Conservation (phyloP, 352 stramenopile genomes). For the Paralagenidium karlingii region DNA sequence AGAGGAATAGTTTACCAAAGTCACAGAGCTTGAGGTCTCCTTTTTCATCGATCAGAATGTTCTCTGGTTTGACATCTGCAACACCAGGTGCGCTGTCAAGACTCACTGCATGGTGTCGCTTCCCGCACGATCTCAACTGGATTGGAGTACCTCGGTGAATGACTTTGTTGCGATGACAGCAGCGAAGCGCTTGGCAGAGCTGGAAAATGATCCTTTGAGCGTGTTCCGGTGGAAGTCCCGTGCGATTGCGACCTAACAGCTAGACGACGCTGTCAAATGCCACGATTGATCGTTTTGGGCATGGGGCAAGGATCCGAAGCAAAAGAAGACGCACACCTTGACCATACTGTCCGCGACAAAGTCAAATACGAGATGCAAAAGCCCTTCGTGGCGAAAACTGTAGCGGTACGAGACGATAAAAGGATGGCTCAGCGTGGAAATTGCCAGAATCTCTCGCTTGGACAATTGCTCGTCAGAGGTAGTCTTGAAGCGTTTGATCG, state of each 20-base stretch:
- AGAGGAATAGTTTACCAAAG: slow-evolving; percentile 28
- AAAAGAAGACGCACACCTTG: slow-evolving; percentile 20
- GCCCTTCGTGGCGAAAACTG: slow-evolving; percentile 64
- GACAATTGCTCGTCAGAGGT: slow-evolving; percentile 55
- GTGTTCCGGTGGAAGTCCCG: slow-evolving; percentile 34
- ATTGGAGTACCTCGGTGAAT: slow-evolving; percentile 67
- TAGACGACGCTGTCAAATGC: slow-evolving; percentile 2
- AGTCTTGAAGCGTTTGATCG: slow-evolving; percentile 80
- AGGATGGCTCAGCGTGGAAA: slow-evolving; percentile 69
- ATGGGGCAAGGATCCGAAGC: not conserved
- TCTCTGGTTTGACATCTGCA: slow-evolving; percentile 72
- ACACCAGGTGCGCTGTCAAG: not conserved
- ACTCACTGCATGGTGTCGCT: not conserved
- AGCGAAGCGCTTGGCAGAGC: slow-evolving; percentile 61
- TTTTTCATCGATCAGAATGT: slow-evolving; percentile 64
- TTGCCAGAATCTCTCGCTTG: slow-evolving; percentile 69
- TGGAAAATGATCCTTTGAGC: slow-evolving; percentile 46
- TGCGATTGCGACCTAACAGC: slow-evolving; percentile 43
- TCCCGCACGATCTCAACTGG: not conserved
- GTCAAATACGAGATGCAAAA: slow-evolving; percentile 72
- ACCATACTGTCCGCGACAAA: slow-evolving; percentile 54
- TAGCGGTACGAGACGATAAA: slow-evolving; percentile 75
- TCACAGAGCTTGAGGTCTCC: slow-evolving; percentile 66
- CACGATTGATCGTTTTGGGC: no score
- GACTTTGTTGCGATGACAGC: slow-evolving; percentile 63